Evolutionary conservation across 2,329 filamentous ascomycete genomes (phyloP), one percentile per base, ranked within the genome.

Genomic region (Cadophora malorum): DNA sequence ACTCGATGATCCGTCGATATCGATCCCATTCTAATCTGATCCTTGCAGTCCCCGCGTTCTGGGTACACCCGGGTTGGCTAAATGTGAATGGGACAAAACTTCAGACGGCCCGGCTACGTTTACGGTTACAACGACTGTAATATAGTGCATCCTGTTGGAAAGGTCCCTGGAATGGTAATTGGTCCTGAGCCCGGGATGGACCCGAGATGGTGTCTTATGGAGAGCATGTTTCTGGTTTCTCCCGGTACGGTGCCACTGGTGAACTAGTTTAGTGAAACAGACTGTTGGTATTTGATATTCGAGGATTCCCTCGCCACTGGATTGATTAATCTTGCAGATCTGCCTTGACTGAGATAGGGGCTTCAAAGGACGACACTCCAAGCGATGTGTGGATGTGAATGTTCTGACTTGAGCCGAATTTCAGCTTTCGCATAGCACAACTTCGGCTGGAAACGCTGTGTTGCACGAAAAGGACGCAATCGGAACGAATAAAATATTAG

Each of bases 211-310:
- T 8, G 1, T 47, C 2, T 47, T 10, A 14, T 38, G 9, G 14
- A 38, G 35, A 4, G 2, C 35, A 38, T 47, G 45, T 49, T 49
- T 49, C 45, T 49, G 45, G 45, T 45, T 59, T 59, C 35, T 59
- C 6, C 56, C 21, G 21, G 56, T 35, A n/a, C 52, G 23, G 45
- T 28, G 28, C 28, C 28, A 28, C 45, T 21, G 45, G n/a, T n/a
- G 19, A 10, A 16, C 55, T 58, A 59, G 16, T 59, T 45, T 59
- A 38, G 56, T 59, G 56, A 19, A 41, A 59, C 56, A 59, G 23
- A 7, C n/a, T 59, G 56, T 45, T 41, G 52, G 52, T 31, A 33
- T 49, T 21, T 55, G 35, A 19, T 28, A 45, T 59, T 59, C 45
- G 55, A 38, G 31, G 55, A n/a, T 14, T 41, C 14, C 14, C 16